A percentile compares a stretch with the other conserved stretches of the same genome.
Conservation (phyloP, 306 rosid species). For the Citrullus mucosospermus region DNA sequence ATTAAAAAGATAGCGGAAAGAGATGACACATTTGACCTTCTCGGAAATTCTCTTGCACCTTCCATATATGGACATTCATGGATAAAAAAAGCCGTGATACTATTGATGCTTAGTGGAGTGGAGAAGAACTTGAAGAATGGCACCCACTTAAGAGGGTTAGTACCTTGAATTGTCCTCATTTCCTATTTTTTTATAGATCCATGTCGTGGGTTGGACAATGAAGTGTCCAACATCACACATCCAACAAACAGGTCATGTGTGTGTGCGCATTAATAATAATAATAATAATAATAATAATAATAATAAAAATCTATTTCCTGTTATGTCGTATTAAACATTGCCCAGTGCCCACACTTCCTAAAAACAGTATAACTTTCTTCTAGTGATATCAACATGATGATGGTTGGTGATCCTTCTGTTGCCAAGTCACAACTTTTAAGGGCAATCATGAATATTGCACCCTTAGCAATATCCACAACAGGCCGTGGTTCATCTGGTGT, state of each 20-base stretch:
- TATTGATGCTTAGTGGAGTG: slow-evolving; percentile 90
- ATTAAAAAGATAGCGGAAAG: slow-evolving; percentile 81
- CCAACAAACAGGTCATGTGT: background rate
- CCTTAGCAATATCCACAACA: slow-evolving; percentile 92
- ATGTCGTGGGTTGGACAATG: background rate
- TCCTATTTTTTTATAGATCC: background rate
- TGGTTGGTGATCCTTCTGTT: slow-evolving; percentile 99
- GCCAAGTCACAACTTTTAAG: slow-evolving; percentile 97
- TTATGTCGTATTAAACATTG: background rate
- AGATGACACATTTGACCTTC: slow-evolving; percentile 79
- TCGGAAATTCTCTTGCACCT: slow-evolving; percentile 92
- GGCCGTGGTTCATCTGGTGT: slow-evolving; percentile 99
- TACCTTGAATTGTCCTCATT: slow-evolving; percentile 9
- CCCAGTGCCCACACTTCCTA: background rate
- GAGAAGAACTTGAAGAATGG: slow-evolving; percentile 97
- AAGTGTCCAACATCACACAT: background rate
- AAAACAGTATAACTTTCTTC: slow-evolving; percentile 13
- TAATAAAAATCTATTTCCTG: background rate
- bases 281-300: background rate
- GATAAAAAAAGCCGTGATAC: slow-evolving; percentile 92
- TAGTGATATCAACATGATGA: slow-evolving; percentile 99
- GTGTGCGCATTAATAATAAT: background rate
- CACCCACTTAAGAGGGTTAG: slow-evolving; percentile 95
- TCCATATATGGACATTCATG: slow-evolving; percentile 94
- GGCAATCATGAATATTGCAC: slow-evolving; percentile 92